Evolutionary conservation across 2,329 filamentous ascomycete genomes (phyloP), one percentile per base, ranked within the genome.

Genomic region (Pseudopithomyces maydicus): DNA sequence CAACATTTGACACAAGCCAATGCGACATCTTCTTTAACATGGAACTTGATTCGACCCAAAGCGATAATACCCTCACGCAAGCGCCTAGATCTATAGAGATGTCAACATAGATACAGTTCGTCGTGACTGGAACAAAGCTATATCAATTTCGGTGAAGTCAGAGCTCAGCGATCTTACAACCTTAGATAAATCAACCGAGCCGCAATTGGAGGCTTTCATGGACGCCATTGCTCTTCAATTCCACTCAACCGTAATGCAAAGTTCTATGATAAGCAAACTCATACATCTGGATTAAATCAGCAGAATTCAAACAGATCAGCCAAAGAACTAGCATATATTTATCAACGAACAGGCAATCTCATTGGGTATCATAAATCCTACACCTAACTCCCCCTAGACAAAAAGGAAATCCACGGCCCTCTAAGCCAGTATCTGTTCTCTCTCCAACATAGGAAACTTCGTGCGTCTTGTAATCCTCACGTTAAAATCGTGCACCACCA

Each of bases 401-500:
- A n/a, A 36, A 45, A 45, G 6, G 14, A 47, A 35, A 35, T 10
- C 44, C 19, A 17, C 10, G 15, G 2, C 29, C 20, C 26, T 47
- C 44, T 47, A 47, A 12, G 7, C 17, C 29, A 15, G n/a, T 2
- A 17, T 8, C 8, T 35, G n/a, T 2, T 35, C 29, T 35, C 29
- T 47, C 19, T 14, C 44, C 20, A 35, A 14, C 29, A 47, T 47
- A 47, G 44, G 29, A 47, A 47, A 47, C 33, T n/a, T 47, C 10
- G 44, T 47, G n/a, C 44, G 26, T 11, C 44, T 15, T 20, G 44
- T 47, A 19, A 47, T 47, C 11, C 44, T 19, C 10, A 47, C 44
- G 8, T 47, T 47, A 19, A 47, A 47, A 14, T 47, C 44, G n/a
- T 47, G 44, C n/a, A 47, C 44, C 6, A 47, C 44, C 44, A 47